These are phyloP conservation scores for Phytophthora melonis DNA, from an alignment of 352 stramenopile species.

Conservation along the genomic window DNA sequence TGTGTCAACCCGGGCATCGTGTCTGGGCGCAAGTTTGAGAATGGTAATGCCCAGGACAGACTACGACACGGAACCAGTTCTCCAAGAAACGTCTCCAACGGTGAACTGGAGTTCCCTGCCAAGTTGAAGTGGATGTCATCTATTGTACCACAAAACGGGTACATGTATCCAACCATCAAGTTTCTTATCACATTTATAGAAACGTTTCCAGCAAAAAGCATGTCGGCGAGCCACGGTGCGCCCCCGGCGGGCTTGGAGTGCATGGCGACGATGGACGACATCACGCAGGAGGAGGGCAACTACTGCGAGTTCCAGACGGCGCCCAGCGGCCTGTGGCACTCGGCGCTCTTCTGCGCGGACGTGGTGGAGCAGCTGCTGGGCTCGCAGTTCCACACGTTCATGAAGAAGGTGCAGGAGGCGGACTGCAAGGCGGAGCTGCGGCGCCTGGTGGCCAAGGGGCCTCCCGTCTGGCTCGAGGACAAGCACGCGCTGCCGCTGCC, in stretches of 20 bases:
- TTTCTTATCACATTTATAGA: not conserved
- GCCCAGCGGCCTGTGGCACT: constrained; percentile 91
- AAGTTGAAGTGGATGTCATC: too few relatives aligned
- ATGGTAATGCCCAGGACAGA: too few relatives aligned
- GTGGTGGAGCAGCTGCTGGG: constrained; percentile 87
- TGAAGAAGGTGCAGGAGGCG: constrained; percentile 93
- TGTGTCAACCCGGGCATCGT: too few relatives aligned
- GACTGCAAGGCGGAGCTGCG: constrained; percentile 96
- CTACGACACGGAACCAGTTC: too few relatives aligned
- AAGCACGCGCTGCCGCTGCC: constrained; percentile 90
- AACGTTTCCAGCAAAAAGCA: not conserved
- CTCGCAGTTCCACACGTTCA: constrained; percentile 93
- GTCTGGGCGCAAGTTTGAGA: too few relatives aligned
- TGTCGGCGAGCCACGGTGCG: constrained; percentile 66
- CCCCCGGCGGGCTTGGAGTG: constrained; percentile 91
- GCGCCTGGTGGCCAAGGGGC: constrained; percentile 90
- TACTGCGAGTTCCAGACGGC: constrained; percentile 94
- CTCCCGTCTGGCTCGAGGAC: constrained; percentile 94
- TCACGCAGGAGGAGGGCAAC: constrained; percentile 90
- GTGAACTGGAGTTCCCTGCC: too few relatives aligned
- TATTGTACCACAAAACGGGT: too few relatives aligned
- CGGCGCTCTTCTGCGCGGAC: constrained; percentile 77
- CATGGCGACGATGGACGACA: constrained; percentile 96
- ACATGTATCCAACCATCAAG: too few relatives aligned
- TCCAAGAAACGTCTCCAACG: too few relatives aligned